phyloP scores from a whole-genome alignment of 495 filamentous ascomycete species.

The Hyaloscypha finlandica region DNA sequence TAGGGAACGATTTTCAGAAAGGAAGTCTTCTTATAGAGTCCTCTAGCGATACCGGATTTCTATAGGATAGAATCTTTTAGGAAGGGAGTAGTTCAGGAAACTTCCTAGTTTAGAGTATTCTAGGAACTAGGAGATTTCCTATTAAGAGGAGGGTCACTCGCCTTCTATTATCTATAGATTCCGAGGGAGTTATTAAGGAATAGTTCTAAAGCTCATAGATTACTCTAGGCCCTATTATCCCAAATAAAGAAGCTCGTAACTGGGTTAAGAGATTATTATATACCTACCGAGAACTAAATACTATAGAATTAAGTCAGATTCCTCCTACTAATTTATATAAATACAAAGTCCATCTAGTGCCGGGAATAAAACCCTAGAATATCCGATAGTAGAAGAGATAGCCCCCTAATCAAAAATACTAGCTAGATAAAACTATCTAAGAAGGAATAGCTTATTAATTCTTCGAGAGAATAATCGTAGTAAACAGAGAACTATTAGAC shows the following conservation, averaged over 20 bases:
- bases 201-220: neutral
- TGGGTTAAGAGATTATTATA: neutral
- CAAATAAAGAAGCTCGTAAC: neutral
- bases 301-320: neutral
- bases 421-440: neutral
- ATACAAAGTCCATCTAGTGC: neutral
- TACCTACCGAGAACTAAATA: neutral
- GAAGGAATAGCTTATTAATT: neutral
- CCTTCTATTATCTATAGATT: too few relatives aligned
- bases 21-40: too few relatives aligned
- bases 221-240: neutral
- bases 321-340: too few relatives aligned
- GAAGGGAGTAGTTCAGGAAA: too few relatives aligned
- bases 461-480: neutral
- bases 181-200: neutral
- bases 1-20: too few relatives aligned
- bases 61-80: too few relatives aligned
- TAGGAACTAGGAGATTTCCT: too few relatives aligned
- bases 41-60: too few relatives aligned
- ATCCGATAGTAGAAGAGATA: neutral
- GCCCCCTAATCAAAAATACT: neutral
- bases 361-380: neutral
- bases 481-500: neutral
- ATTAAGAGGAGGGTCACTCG: too few relatives aligned
- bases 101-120: too few relatives aligned